Percentiles rank a stretch among this genome's conserved stretches.
Evolutionary conservation across 2,329 filamentous ascomycete species (phyloP).

Genomic region (Stemphylium vesicarium): DNA sequence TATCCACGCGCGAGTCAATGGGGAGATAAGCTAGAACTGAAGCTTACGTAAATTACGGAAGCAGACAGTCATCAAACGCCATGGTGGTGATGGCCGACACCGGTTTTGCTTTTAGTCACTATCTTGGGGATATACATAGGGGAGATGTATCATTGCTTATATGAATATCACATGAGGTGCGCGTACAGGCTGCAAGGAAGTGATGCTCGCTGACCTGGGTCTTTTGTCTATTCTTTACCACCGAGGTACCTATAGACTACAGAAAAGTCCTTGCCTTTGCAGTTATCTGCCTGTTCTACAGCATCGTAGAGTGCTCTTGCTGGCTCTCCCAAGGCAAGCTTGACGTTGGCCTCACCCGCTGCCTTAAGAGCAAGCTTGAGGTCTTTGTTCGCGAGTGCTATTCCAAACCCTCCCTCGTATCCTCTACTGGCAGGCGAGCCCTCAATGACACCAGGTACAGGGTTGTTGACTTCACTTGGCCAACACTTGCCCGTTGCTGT

Average conservation of each 20-base stretch:
- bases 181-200: too few relatives aligned
- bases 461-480: conserved; percentile 96
- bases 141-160: too few relatives aligned
- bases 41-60: too few relatives aligned
- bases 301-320: conserved; percentile 56
- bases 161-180: too few relatives aligned
- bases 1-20: too few relatives aligned
- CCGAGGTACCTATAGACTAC: conserved; percentile 59
- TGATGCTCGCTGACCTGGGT: too few relatives aligned
- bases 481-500: conserved; percentile 93
- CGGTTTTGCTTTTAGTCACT: too few relatives aligned
- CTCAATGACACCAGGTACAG: conserved; percentile 82
- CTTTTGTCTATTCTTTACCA: conserved; percentile 49
- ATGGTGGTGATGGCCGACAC: too few relatives aligned
- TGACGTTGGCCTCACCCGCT: conserved; percentile 52
- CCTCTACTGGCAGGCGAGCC: conserved; percentile 76
- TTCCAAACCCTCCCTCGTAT: conserved; percentile 63
- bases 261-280: conserved; percentile 59
- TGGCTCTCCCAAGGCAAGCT: conserved; percentile 53
- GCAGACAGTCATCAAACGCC: too few relatives aligned
- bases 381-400: conserved; percentile 59
- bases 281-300: conserved; percentile 51
- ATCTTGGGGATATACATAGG: too few relatives aligned
- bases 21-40: too few relatives aligned
- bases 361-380: conserved; percentile 57